Evolutionary conservation across 2,329 filamentous ascomycete genomes (phyloP).

Genomic region (Botryotinia globosa): DNA sequence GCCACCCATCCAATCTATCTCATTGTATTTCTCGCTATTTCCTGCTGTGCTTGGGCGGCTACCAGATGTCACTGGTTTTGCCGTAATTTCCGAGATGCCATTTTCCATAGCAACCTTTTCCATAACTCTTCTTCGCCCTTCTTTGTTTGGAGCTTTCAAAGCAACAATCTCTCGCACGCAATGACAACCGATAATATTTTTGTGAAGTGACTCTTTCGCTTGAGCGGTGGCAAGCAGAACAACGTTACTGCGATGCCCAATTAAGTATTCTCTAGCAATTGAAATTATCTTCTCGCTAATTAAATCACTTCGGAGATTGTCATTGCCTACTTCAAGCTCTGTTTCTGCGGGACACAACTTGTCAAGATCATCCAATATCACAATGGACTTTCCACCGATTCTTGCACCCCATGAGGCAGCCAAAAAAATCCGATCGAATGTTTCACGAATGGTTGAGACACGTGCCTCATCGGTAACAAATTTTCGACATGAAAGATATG

Average conservation of each 20-base stretch:
- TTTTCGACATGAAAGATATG: conserved; percentile 83
- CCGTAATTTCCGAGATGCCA: conserved; percentile 42
- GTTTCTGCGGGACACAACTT: conserved; percentile 91
- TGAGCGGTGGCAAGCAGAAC: conserved; percentile 88
- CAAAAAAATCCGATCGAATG: conserved; percentile 78
- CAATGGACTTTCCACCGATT: conserved; percentile 76
- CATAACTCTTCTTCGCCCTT: conserved; percentile 77
- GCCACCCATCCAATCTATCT: conserved; percentile 72
- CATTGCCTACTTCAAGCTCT: conserved; percentile 87
- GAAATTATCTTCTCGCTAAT: conserved; percentile 80
- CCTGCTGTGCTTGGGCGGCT: conserved; percentile 55
- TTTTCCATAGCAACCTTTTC: conserved; percentile 69
- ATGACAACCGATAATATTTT: conserved; percentile 85
- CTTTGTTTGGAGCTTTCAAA: conserved; percentile 89
- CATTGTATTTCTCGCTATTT: conserved; percentile 55
- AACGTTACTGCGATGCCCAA: conserved; percentile 66
- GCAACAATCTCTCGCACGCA: conserved; percentile 88
- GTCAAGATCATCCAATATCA: conserved; percentile 91
- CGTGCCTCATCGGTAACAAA: conserved; percentile 88
- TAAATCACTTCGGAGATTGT: conserved; percentile 89
- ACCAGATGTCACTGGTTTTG: conserved; percentile 43
- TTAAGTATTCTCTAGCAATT: conserved; percentile 84
- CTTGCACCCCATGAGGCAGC: conserved; percentile 87
- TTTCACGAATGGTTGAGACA: conserved; percentile 88
- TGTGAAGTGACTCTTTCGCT: conserved; percentile 88